Base-by-base conservation (phyloP, 2,329 filamentous ascomycete species). In the Cytospora piceicola region DNA sequence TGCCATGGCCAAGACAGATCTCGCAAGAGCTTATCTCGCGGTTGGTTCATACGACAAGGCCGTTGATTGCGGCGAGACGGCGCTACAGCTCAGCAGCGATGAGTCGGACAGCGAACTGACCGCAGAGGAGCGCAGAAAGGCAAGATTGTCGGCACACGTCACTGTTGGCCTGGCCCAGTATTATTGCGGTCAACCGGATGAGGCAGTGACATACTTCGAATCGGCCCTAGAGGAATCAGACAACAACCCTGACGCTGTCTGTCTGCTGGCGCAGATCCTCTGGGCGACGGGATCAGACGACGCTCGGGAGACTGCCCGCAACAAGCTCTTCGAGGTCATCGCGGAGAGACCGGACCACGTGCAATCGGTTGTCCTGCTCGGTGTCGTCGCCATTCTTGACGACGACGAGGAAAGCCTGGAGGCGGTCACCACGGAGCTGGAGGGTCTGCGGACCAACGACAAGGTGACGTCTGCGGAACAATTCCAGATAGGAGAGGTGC, bases 101-200 rank as follows among this genome's bases (percentile, higher is more conserved):
- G 88, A 90, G 42, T 85, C 87, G 4, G 86, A 88, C 32, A 86
- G 86, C 64, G 87, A 90, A 67, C 82, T 94, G 27, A 84, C 86
- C 3, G 79, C 81, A 3, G 87, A 91, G 49, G 83, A 88, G 59
- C 86, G 92, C 51, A 82, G 82, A 62, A 92, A 88, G 73, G 86
- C 92, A 39, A 87, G 92, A 34, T 82, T 99, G 3, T 96, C 93
- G 1, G 91, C 93, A 0, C 91, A 96, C 73, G 79, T 99, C 46
- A 96, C 94, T 0, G 86, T 92, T 2, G 95, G 95, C 0, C 81
- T 99, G 3, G 91, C 94, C 1, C 85, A 91, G 66, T 96, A 94
- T 77, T 92, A 91, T 74, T 78, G 82, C 36, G 79, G 85, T 29
- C 80, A 88, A 29, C 85, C 90, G 69, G 85, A 88, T 51, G 85